Evolutionary conservation across 257 asterid genomes (phyloP).

Genomic region (Marsdenia floribunda): DNA sequence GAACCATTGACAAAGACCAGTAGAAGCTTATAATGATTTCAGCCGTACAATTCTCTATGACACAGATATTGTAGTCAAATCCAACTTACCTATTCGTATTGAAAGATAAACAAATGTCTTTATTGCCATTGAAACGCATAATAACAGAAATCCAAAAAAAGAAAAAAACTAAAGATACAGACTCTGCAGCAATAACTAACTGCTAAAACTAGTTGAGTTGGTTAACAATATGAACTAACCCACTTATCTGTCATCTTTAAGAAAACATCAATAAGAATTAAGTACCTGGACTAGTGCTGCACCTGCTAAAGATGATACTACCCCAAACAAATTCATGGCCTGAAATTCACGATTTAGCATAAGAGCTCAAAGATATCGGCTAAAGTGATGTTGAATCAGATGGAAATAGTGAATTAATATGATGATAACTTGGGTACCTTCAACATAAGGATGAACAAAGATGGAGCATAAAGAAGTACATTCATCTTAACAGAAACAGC

Average conservation of each 20-base stretch:
- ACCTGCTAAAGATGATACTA: constrained; percentile 77
- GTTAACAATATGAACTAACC: background rate
- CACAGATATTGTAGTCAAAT: constrained; percentile 4
- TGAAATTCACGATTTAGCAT: constrained; percentile 33
- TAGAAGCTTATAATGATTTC: constrained; percentile 22
- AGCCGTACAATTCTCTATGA: constrained; percentile 24
- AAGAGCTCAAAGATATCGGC: constrained; percentile 10
- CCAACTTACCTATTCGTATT: constrained; percentile 26
- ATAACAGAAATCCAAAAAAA: background rate
- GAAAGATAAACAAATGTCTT: background rate
- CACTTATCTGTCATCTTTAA: background rate
- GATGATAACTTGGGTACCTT: constrained; percentile 47
- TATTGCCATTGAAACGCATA: constrained; percentile 9
- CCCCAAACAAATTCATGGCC: constrained; percentile 90
- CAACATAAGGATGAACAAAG: constrained; percentile 67
- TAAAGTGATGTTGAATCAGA: constrained; percentile 3
- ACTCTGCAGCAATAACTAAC: background rate
- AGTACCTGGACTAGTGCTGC: constrained; percentile 96
- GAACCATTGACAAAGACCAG: constrained; percentile 33
- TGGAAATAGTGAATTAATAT: constrained; percentile 5
- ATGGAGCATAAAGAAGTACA: constrained; percentile 83
- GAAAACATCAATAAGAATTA: constrained; percentile 8
- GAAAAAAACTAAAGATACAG: background rate
- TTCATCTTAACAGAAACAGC: constrained; percentile 97
- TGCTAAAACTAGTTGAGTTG: background rate